These are phyloP conservation scores for Alternaria sp. DNA, from an alignment of 2,329 filamentous ascomycete genomes.

Conservation along the genomic window DNA sequence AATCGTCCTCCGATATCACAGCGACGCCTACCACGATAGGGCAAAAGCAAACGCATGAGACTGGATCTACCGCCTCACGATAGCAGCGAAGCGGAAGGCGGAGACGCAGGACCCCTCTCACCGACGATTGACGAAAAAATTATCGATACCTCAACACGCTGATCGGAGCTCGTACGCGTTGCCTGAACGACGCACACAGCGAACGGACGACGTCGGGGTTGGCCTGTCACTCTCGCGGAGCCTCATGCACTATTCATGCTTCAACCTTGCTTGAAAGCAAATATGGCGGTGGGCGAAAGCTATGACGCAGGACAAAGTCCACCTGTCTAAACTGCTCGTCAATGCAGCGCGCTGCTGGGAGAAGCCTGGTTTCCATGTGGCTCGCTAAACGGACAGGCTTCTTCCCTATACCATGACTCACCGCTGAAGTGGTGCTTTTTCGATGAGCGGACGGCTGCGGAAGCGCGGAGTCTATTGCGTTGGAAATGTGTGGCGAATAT, in stretches of 20 bases:
- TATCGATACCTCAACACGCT: slow-evolving; percentile 1
- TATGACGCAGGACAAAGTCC: slow-evolving; percentile 28
- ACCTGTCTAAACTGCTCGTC: slow-evolving; percentile 26
- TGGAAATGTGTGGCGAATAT: slow-evolving; percentile 1
- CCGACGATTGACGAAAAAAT: slow-evolving; percentile 1
- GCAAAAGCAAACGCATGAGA: slow-evolving; percentile 10
- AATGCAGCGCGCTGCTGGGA: slow-evolving; percentile 22
- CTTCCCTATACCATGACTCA: slow-evolving; percentile 30
- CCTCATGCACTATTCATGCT: slow-evolving; percentile 20
- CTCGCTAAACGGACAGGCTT: slow-evolving; percentile 25
- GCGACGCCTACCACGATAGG: neutral
- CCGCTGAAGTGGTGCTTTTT: slow-evolving; percentile 7
- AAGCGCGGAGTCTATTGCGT: neutral
- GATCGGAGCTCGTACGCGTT: slow-evolving; percentile 12
- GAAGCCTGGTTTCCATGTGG: slow-evolving; percentile 19
- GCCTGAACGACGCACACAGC: slow-evolving; percentile 13
- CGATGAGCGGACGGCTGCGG: slow-evolving; percentile 1
- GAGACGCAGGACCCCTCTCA: slow-evolving; percentile 5
- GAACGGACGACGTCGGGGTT: slow-evolving; percentile 1
- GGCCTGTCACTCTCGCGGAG: slow-evolving; percentile 11
- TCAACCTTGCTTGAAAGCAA: slow-evolving; percentile 19
- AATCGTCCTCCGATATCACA: slow-evolving; percentile 1
- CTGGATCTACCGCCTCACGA: slow-evolving; percentile 5
- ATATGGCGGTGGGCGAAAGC: slow-evolving; percentile 14
- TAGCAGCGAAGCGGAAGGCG: slow-evolving; percentile 8